These are phyloP conservation scores for Aspergillus ustus DNA, from an alignment of 2,329 filamentous ascomycete species.

Conservation along the genomic window DNA sequence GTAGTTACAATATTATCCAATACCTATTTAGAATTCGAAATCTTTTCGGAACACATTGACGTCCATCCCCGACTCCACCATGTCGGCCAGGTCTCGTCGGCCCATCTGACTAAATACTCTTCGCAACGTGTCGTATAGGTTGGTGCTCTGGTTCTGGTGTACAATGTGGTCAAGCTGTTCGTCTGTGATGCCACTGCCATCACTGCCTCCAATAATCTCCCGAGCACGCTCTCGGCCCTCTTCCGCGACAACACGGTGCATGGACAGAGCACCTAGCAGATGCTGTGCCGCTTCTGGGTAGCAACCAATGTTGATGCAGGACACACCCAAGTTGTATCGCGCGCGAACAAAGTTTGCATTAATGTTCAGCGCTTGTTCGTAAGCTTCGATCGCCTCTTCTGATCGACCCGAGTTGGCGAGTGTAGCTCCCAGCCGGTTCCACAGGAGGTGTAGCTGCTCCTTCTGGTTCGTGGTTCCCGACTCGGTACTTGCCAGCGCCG, in stretches of 20 bases:
- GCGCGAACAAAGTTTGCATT: slow-evolving; percentile 97
- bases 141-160: slow-evolving; percentile 94
- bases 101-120: slow-evolving; percentile 98
- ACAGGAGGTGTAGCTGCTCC: slow-evolving; percentile 88
- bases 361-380: slow-evolving; percentile 86
- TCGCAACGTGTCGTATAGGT: slow-evolving; percentile 90
- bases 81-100: slow-evolving; percentile 81
- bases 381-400: slow-evolving; percentile 96
- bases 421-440: slow-evolving; percentile 95
- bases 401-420: slow-evolving; percentile 91
- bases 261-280: slow-evolving; percentile 85
- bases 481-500: slow-evolving; percentile 84
- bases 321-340: slow-evolving; percentile 94
- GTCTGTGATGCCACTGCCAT: slow-evolving; percentile 60
- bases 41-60: slow-evolving; percentile 85
- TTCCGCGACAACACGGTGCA: slow-evolving; percentile 92
- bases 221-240: slow-evolving; percentile 81
- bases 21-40: slow-evolving; percentile 73
- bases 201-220: slow-evolving; percentile 72
- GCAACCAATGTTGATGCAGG: slow-evolving; percentile 96
- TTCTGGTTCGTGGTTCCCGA: slow-evolving; percentile 81
- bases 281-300: slow-evolving; percentile 92
- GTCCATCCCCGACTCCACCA: slow-evolving; percentile 87
- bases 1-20: slow-evolving; percentile 15
- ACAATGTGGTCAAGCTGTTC: slow-evolving; percentile 84